These are phyloP conservation scores for Boletus coccyginus DNA, from an alignment of 768 basidiomycete genomes.

Conservation along the genomic window DNA sequence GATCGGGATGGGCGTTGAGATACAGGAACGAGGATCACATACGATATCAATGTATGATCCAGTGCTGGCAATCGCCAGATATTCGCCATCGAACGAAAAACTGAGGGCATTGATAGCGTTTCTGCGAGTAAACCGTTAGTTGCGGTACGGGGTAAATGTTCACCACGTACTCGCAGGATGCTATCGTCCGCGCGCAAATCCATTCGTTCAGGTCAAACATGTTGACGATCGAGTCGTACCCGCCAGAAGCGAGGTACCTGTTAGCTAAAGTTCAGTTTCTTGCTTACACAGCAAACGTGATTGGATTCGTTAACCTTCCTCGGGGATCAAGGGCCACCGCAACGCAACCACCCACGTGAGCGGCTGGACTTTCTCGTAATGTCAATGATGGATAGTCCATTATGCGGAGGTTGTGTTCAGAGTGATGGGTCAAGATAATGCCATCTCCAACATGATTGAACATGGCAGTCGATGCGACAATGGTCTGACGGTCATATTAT, in stretches of 20 bases:
- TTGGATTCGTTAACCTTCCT: slow-evolving; percentile 46
- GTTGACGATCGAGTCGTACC: slow-evolving; percentile 80
- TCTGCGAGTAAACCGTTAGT: slow-evolving; percentile 35
- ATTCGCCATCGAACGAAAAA: slow-evolving; percentile 85
- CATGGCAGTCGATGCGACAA: slow-evolving; percentile 60
- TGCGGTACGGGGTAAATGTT: neutral
- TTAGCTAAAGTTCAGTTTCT: slow-evolving; percentile 1
- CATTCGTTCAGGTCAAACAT: slow-evolving; percentile 78
- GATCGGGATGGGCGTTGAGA: neutral
- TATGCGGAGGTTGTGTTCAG: slow-evolving; percentile 63
- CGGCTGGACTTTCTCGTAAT: slow-evolving; percentile 59
- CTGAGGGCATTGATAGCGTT: slow-evolving; percentile 70
- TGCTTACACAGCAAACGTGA: neutral
- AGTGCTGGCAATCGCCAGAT: slow-evolving; percentile 69
- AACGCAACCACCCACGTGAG: slow-evolving; percentile 79
- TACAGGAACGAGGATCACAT: slow-evolving; percentile 24
- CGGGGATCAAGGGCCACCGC: slow-evolving; percentile 79
- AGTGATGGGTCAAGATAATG: slow-evolving; percentile 61
- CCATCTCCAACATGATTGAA: slow-evolving; percentile 78
- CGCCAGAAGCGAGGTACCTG: slow-evolving; percentile 78
- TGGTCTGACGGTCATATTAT: slow-evolving; percentile 32
- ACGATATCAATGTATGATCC: slow-evolving; percentile 79
- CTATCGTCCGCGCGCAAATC: slow-evolving; percentile 76
- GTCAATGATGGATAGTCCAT: slow-evolving; percentile 65
- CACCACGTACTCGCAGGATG: slow-evolving; percentile 70